Conservation (phyloP, 805 yeast genomes). For the Kluyveromyces starmeri region DNA sequence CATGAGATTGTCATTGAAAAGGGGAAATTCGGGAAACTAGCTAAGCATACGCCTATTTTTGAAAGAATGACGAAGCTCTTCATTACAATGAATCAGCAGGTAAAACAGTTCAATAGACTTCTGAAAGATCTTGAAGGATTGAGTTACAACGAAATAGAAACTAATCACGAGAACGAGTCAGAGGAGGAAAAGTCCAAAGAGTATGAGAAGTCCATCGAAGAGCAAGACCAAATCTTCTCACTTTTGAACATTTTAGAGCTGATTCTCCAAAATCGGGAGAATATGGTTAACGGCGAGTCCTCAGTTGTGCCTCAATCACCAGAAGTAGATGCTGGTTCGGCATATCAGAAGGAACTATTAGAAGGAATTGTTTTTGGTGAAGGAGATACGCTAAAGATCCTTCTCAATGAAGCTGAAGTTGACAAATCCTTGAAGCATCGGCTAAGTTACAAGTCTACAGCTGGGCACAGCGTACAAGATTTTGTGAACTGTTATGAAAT, state of each 20-base stretch:
- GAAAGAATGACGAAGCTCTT: not conserved
- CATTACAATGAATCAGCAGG: slow-evolving; percentile 20
- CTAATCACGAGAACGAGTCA: slow-evolving; percentile 16
- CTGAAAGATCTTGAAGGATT: slow-evolving; percentile 11
- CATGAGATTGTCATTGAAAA: not conserved
- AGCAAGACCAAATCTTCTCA: slow-evolving; percentile 62
- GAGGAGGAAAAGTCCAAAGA: slow-evolving; percentile 60
- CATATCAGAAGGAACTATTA: slow-evolving; percentile 26
- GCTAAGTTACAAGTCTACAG: slow-evolving; percentile 3
- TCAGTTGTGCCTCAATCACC: slow-evolving; percentile 4
- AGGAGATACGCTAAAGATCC: slow-evolving; percentile 24
- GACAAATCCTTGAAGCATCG: slow-evolving; percentile 16
- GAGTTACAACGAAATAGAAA: slow-evolving; percentile 23
- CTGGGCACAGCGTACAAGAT: slow-evolving; percentile 12
- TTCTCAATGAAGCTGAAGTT: slow-evolving; percentile 28
- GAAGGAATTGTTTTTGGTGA: slow-evolving; percentile 15
- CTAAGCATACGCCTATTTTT: not conserved
- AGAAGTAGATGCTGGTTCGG: slow-evolving; percentile 20
- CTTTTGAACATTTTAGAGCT: slow-evolving; percentile 47
- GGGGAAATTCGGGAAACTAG: not conserved
- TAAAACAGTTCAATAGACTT: slow-evolving; percentile 17
- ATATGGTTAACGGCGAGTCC: slow-evolving; percentile 10
- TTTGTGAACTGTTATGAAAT: slow-evolving; percentile 18
- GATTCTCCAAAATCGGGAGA: slow-evolving; percentile 37
- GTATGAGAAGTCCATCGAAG: slow-evolving; percentile 62